These are phyloP conservation scores for Perkinsus chesapeaki DNA, from an alignment of 169 alveolate genomes.

Conservation along the genomic window DNA sequence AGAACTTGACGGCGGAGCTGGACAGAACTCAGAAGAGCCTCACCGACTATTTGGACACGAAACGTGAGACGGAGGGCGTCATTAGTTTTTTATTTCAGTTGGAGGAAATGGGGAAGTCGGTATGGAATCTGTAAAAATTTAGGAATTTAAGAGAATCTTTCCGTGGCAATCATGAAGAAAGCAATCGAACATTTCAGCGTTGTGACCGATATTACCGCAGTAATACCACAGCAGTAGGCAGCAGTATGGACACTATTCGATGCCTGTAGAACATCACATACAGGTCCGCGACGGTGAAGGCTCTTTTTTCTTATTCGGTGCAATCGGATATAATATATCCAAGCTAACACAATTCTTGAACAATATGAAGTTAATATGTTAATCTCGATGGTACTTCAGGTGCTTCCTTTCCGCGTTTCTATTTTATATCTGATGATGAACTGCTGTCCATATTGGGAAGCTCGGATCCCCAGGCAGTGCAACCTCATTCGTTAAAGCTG, in stretches of 20 bases:
- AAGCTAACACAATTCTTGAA: too few relatives aligned
- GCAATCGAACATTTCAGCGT: neutral
- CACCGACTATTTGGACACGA: constrained; percentile 81
- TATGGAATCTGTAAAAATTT: too few relatives aligned
- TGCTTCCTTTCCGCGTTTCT: constrained; percentile 47
- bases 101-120: too few relatives aligned
- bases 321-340: too few relatives aligned
- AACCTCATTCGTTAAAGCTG: constrained; percentile 86
- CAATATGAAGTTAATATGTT: too few relatives aligned
- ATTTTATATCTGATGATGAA: constrained; percentile 86
- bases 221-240: neutral
- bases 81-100: too few relatives aligned
- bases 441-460: constrained; percentile 82
- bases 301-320: too few relatives aligned
- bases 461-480: constrained; percentile 73
- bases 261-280: too few relatives aligned
- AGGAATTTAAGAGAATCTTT: too few relatives aligned
- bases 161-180: constrained; percentile 3
- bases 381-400: too few relatives aligned
- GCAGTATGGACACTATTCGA: too few relatives aligned
- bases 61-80: constrained; percentile 44
- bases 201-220: neutral
- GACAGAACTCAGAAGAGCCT: constrained; percentile 76
- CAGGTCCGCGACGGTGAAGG: too few relatives aligned
- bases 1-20: constrained; percentile 65